Evolutionary conservation across 371 early-diverging fungal species (phyloP), one percentile per base, ranked within the genome.

Genomic region (Actinomucor elegans): DNA sequence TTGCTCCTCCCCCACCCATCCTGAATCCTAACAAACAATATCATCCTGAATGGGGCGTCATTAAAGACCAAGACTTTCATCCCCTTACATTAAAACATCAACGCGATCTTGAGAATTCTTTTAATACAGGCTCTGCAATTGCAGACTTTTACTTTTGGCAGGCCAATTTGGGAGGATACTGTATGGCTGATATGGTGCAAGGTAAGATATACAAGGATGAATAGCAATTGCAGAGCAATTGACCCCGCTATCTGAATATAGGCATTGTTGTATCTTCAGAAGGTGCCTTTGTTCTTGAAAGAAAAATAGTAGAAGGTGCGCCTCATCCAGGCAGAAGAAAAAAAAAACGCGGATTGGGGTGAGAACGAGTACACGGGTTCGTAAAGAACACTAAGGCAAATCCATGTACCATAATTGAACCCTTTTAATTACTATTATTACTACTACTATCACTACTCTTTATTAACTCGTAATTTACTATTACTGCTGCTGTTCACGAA

Each of bases 101-200:
- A 47, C 60, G 68, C 18, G 76, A 75, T 44, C 47, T 75, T 11
- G 76, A 75, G 44, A 70, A 61, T 52, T 48, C 59, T 4, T 70
- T 55, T 44, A 48, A 43, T 40, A 34, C 59, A 9, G 70, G 70
- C 8, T 24, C 47, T 12, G 41, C 57, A n/a, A 65, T 75, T 36
- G 17, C 63, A 17, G 76, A 75, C 42, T 75, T 75, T 56, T 75
- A 72, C 34, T 75, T 75, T 49, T 75, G 76, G 76, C 76, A 75
- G 35, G 76, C 76, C n/a, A 75, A 72, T 53, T 55, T 75, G 14
- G 76, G 76, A 35, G 76, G 76, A 6, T 75, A 75, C 44, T 75
- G 76, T 36, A 70, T 75, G 66, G 76, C 76, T 18, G 66, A 75
- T 40, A 75, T 75, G 76, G 36, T 62, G 17, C 68, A 75, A 59